Percentiles rank a stretch among this genome's conserved stretches.
These are phyloP conservation scores for Capronia epimyces DNA, from an alignment of 2,329 filamentous ascomycete genomes.

Conservation along the genomic window DNA sequence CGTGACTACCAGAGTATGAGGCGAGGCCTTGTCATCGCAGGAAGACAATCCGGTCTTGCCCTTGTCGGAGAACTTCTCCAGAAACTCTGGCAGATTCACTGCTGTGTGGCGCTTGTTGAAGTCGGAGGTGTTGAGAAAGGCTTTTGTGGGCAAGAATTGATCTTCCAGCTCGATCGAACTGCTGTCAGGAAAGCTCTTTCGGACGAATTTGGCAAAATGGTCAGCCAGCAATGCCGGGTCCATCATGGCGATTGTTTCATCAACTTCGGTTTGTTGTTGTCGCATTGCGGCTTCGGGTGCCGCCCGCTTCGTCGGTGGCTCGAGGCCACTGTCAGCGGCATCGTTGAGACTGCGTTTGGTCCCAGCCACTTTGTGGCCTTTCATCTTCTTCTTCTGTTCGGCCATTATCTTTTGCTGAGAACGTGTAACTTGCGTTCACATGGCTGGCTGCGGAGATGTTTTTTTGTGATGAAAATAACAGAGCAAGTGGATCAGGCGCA, in stretches of 20 bases:
- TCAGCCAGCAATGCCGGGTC: constrained; percentile 78
- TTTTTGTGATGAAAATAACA: neutral
- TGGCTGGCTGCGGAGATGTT: neutral
- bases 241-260: constrained; percentile 75
- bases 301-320: constrained; percentile 9
- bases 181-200: constrained; percentile 63
- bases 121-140: constrained; percentile 72
- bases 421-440: neutral
- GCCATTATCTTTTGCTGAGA: neutral
- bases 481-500: neutral
- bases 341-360: constrained; percentile 11
- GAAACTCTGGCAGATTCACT: constrained; percentile 69
- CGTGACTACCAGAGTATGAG: constrained; percentile 85
- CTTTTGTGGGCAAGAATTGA: constrained; percentile 69
- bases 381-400: neutral
- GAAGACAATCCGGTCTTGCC: constrained; percentile 58
- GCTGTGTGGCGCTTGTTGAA: constrained; percentile 63
- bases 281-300: neutral
- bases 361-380: neutral
- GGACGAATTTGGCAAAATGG: constrained; percentile 73
- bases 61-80: constrained; percentile 57
- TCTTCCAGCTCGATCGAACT: constrained; percentile 81
- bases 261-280: constrained; percentile 35
- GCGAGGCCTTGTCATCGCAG: constrained; percentile 63
- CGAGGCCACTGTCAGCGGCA: neutral